Conservation (phyloP, 2,329 filamentous ascomycete genomes). For the Cercospora sp. region DNA sequence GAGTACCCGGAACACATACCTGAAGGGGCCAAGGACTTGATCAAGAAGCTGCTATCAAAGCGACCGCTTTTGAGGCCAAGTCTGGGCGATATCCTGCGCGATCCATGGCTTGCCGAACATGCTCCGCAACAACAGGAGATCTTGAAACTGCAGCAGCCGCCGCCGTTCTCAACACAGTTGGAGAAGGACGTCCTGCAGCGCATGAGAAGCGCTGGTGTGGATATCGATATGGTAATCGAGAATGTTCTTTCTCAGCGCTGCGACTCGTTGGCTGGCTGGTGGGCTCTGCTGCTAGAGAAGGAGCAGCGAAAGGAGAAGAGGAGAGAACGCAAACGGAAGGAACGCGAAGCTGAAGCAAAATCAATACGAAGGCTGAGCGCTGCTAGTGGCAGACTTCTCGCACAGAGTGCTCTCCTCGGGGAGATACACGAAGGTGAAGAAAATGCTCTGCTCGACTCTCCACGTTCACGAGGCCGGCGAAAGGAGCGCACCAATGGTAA, state of each 20-base stretch:
- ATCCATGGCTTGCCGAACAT: conserved; percentile 85
- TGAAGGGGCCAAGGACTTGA: conserved; percentile 71
- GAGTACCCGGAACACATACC: conserved; percentile 80
- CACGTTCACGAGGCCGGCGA: conserved; percentile 72
- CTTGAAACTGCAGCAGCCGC: conserved; percentile 73
- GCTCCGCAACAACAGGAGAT: conserved; percentile 87
- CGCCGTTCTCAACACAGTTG: conserved; percentile 79
- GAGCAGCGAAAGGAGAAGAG: conserved; percentile 83
- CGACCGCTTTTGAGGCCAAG: conserved; percentile 79
- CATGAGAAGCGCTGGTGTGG: conserved; percentile 90
- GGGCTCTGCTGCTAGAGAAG: conserved; percentile 90
- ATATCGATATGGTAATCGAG: conserved; percentile 92
- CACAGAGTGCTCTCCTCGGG: conserved; percentile 67
- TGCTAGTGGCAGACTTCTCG: conserved; percentile 81
- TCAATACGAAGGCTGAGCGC: conserved; percentile 80
- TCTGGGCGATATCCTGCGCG: conserved; percentile 79
- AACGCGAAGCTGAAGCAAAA: conserved; percentile 78
- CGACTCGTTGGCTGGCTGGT: conserved; percentile 91
- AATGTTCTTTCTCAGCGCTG: conserved; percentile 88
- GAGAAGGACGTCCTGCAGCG: conserved; percentile 90
- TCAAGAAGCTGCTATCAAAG: conserved; percentile 83
- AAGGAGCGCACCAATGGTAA: conserved; percentile 60
- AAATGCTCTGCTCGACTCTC: conserved; percentile 52
- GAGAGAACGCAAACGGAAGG: conserved; percentile 77
- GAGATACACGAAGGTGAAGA: conserved; percentile 76